Conservation (phyloP, 2,329 filamentous ascomycete species). For the Fusarium temperatum region DNA sequence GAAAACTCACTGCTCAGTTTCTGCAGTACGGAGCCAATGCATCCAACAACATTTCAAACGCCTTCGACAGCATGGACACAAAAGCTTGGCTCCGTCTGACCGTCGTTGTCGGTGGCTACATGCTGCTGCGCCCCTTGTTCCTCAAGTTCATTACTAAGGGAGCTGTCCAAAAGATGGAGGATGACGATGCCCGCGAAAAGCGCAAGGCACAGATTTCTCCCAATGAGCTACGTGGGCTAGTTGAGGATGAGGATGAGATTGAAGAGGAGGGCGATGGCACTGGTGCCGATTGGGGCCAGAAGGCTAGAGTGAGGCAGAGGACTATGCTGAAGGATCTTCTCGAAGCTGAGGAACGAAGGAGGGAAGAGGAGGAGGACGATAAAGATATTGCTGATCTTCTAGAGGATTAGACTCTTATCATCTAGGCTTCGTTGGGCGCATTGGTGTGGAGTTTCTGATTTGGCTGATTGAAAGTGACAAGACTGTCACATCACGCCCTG, state of each 20-base stretch:
- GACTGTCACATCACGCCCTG: not conserved
- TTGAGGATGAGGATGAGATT: conserved; percentile 62
- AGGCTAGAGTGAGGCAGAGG: conserved; percentile 74
- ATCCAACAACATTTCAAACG: conserved; percentile 58
- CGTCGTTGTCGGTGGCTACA: conserved; percentile 76
- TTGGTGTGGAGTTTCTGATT: not conserved
- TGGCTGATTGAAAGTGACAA: not conserved
- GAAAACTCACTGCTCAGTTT: conserved; percentile 46
- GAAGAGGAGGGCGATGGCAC: conserved; percentile 57
- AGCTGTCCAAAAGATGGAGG: conserved; percentile 71
- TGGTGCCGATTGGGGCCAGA: conserved; percentile 72
- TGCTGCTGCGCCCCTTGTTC: conserved; percentile 77
- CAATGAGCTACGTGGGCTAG: conserved; percentile 69
- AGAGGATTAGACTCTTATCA: conserved; percentile 54
- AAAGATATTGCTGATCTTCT: conserved; percentile 80
- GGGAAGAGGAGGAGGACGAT: conserved; percentile 72
- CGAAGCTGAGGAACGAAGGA: conserved; percentile 68
- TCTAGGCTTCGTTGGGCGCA: not conserved
- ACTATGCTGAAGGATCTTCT: conserved; percentile 72
- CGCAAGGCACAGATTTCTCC: conserved; percentile 68
- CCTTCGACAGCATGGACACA: conserved; percentile 60
- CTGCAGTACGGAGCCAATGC: conserved; percentile 50
- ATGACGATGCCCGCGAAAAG: conserved; percentile 62
- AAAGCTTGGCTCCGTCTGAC: conserved; percentile 74
- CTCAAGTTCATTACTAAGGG: conserved; percentile 71